These are phyloP conservation scores for Danielia oregonensis DNA, from an alignment of 805 yeast genomes.

Conservation along the genomic window DNA sequence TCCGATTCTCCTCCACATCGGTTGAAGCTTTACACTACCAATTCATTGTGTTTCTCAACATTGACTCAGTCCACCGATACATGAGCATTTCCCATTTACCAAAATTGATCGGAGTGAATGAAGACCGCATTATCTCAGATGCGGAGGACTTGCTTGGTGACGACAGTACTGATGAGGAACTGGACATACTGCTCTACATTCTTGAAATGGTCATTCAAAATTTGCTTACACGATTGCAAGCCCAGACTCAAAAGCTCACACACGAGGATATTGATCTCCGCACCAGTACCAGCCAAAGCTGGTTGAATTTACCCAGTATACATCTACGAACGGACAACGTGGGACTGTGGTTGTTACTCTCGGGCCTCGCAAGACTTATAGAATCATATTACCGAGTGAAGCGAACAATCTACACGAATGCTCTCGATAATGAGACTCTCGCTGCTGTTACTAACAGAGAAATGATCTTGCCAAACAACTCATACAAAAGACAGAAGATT, in stretches of 20 bases:
- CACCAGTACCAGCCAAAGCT: conserved; percentile 3
- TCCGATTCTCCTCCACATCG: conserved; percentile 36
- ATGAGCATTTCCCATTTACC: conserved; percentile 26
- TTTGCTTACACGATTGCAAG: conserved; percentile 15
- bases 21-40: conserved; percentile 43
- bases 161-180: too few relatives aligned
- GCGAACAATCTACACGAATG: conserved; percentile 6
- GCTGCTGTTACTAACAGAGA: neutral
- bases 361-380: conserved; percentile 33
- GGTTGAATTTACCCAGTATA: conserved; percentile 26
- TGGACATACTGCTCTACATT: conserved; percentile 14
- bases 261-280: conserved; percentile 12
- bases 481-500: conserved; percentile 26
- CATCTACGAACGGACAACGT: conserved; percentile 16
- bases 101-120: conserved; percentile 18
- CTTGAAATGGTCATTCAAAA: conserved; percentile 21
- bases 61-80: conserved; percentile 37
- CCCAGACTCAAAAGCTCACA: conserved; percentile 10
- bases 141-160: neutral
- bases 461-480: too few relatives aligned
- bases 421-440: too few relatives aligned
- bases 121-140: too few relatives aligned
- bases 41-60: conserved; percentile 41
- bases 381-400: conserved; percentile 26
- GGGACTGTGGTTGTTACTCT: conserved; percentile 39